phyloP scores from a whole-genome alignment of 345 rosid species.

The Raphanus sativus region DNA sequence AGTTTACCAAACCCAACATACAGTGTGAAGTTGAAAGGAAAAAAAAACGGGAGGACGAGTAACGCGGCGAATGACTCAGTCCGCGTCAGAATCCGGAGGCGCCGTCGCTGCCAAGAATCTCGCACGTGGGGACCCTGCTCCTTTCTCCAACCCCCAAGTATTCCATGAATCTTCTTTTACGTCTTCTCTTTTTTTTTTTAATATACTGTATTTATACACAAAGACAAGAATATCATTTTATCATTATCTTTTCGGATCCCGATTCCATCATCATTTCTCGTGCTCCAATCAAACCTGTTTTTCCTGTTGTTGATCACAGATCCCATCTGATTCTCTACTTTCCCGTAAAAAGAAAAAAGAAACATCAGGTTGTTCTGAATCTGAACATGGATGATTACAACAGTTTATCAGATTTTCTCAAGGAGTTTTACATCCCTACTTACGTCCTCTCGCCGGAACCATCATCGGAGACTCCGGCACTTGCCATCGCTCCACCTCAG shows the following conservation, averaged over 20 bases:
- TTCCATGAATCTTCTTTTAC: not conserved
- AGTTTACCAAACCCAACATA: not conserved
- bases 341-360: not conserved
- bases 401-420: conserved; percentile 30
- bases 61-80: not conserved
- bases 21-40: not conserved
- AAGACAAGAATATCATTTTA: not conserved
- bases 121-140: not conserved
- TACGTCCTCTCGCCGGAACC: conserved; percentile 50
- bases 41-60: not conserved
- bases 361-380: not conserved
- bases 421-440: conserved; percentile 56
- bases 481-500: conserved; percentile 43
- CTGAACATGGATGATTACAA: conserved; percentile 37
- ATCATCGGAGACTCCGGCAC: not conserved
- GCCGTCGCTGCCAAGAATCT: conserved; percentile 7
- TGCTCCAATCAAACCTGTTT: not conserved
- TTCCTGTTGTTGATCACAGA: not conserved
- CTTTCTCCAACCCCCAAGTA: conserved; percentile 1
- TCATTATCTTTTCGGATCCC: not conserved
- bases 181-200: not conserved
- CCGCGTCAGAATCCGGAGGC: conserved; percentile 6
- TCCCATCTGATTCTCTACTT: too few relatives aligned
- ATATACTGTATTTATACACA: not conserved
- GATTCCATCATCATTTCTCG: not conserved